Conservation (phyloP, 305 asterid species). For the Solanum chacoense region DNA sequence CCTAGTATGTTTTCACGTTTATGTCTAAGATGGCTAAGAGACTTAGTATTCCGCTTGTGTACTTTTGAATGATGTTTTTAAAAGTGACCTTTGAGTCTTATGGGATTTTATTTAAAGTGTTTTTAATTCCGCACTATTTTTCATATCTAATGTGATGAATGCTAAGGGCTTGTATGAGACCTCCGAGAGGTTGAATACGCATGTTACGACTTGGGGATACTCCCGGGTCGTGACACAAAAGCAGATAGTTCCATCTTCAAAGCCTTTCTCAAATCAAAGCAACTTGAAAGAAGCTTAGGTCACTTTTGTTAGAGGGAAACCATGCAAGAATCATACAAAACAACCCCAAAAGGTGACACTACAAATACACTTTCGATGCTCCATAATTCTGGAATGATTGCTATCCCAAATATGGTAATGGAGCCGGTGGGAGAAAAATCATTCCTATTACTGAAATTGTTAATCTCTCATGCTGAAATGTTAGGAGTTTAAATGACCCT, state of each 20-base stretch:
- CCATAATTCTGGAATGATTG: background rate
- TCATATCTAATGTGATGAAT: too few relatives aligned
- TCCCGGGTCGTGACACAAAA: background rate
- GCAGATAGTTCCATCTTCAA: background rate
- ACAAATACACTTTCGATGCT: background rate
- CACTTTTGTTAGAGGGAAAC: background rate
- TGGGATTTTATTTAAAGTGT: too few relatives aligned
- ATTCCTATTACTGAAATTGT: background rate
- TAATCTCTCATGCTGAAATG: background rate
- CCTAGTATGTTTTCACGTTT: too few relatives aligned
- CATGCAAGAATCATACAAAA: background rate
- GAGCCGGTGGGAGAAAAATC: background rate
- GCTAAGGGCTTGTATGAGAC: too few relatives aligned
- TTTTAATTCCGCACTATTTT: too few relatives aligned
- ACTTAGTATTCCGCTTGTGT: too few relatives aligned
- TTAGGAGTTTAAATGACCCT: background rate
- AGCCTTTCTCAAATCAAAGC: background rate
- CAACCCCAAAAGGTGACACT: background rate
- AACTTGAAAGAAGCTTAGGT: background rate
- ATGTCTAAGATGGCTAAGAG: too few relatives aligned
- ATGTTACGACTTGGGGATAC: too few relatives aligned
- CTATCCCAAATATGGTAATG: background rate
- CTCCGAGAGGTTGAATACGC: too few relatives aligned
- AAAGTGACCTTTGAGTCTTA: too few relatives aligned
- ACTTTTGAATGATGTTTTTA: too few relatives aligned